Percentiles rank a stretch among this genome's conserved stretches.
These are phyloP conservation scores for Alternaria triticina DNA, from an alignment of 2,329 filamentous ascomycete species.

Conservation along the genomic window DNA sequence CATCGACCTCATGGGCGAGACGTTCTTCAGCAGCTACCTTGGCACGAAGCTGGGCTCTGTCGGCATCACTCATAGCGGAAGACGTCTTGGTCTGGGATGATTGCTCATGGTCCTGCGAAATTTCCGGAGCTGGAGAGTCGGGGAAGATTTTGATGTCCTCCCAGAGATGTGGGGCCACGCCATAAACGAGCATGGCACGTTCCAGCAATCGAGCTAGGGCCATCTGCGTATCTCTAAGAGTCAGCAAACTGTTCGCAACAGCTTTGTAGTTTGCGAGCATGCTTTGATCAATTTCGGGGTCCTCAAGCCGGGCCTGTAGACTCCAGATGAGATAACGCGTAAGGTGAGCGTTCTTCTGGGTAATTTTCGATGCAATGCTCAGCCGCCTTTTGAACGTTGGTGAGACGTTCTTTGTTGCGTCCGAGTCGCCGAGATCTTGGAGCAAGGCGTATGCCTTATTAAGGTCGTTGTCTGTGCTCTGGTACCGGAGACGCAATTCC, in stretches of 20 bases:
- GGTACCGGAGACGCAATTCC: constrained; percentile 17
- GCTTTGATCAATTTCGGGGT: constrained; percentile 15
- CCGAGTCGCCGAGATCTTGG: constrained; percentile 11
- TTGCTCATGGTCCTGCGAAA: not conserved
- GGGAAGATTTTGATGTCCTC: constrained; percentile 8
- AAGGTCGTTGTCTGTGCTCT: constrained; percentile 28
- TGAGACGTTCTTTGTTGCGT: constrained; percentile 6
- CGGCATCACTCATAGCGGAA: not conserved
- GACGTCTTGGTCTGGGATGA: not conserved
- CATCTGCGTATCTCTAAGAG: constrained; percentile 39
- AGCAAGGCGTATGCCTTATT: constrained; percentile 21
- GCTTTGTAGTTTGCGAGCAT: constrained; percentile 25
- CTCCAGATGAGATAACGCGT: constrained; percentile 38
- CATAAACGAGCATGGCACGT: constrained; percentile 28
- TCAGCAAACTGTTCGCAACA: constrained; percentile 32
- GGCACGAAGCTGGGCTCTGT: constrained; percentile 13
- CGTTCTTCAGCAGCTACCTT: constrained; percentile 25
- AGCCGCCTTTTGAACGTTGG: constrained; percentile 31
- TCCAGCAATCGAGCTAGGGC: constrained; percentile 34
- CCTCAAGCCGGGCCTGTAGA: constrained; percentile 37
- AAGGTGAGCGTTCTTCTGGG: constrained; percentile 36
- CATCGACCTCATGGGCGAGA: constrained; percentile 35
- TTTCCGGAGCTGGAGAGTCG: not conserved
- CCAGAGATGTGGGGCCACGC: constrained; percentile 19
- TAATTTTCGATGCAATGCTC: constrained; percentile 25